A percentile compares a stretch with the other conserved stretches of the same genome.
Conservation (phyloP, 2,329 filamentous ascomycete genomes). For the Pseudogymnoascus sp. region DNA sequence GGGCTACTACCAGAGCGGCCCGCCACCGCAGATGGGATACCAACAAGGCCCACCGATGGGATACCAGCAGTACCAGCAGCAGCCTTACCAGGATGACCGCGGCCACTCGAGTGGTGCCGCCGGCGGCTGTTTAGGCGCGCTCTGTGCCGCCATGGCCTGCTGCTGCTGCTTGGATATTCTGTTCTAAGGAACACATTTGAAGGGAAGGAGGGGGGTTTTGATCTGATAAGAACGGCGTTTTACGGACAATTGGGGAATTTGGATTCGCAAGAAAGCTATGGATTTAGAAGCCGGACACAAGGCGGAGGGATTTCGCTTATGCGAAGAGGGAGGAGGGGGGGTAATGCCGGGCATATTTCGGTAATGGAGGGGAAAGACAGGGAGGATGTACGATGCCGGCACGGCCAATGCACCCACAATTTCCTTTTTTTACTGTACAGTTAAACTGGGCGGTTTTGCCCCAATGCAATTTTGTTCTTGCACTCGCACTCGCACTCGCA, state of each 20-base stretch:
- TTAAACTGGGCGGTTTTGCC: background rate
- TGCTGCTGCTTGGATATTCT: slow-evolving; percentile 45
- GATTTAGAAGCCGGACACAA: background rate
- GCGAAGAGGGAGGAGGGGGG: background rate
- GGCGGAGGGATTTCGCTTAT: background rate
- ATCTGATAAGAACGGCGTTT: background rate
- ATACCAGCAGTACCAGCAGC: slow-evolving; percentile 19
- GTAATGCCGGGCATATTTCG: background rate
- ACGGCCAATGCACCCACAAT: background rate
- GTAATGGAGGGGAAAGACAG: background rate
- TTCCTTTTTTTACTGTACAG: background rate
- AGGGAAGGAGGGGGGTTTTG: background rate
- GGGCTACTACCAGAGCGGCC: slow-evolving; percentile 18
- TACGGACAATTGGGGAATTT: background rate
- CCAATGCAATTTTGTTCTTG: background rate
- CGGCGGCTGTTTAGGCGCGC: slow-evolving; percentile 34
- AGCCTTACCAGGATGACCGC: slow-evolving; percentile 24
- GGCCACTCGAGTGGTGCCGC: slow-evolving; percentile 29
- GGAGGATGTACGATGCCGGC: background rate
- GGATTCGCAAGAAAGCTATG: background rate
- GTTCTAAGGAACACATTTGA: slow-evolving; percentile 30
- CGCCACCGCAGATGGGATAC: slow-evolving; percentile 22
- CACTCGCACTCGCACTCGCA: background rate
- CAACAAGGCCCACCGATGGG: slow-evolving; percentile 17
- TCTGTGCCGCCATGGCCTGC: slow-evolving; percentile 38